phyloP scores from a whole-genome alignment of 2,329 filamentous ascomycete species.

The Ophiostoma ips region DNA sequence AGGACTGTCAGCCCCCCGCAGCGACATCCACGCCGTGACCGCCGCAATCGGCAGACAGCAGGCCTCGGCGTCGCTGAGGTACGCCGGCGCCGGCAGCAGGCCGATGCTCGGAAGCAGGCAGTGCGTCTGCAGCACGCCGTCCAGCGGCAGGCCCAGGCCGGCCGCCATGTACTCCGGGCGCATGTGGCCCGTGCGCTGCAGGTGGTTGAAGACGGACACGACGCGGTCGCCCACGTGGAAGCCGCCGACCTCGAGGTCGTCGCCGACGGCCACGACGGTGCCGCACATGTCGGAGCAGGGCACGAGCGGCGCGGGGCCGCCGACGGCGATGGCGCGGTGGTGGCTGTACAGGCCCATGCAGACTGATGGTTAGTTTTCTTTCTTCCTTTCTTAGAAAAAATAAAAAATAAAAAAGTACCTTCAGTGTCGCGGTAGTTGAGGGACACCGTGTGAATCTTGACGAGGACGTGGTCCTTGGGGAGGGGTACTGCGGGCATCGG shows the following conservation, averaged over 20 bases:
- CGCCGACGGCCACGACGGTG: constrained; percentile 36
- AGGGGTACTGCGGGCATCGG: constrained; percentile 31
- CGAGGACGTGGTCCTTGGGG: constrained; percentile 34
- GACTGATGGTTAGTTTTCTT: constrained; percentile 29
- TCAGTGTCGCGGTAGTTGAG: constrained; percentile 39
- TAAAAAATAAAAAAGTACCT: constrained; percentile 18
- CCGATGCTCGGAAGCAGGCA: constrained; percentile 43
- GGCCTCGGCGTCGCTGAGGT: constrained; percentile 46
- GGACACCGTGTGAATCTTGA: constrained; percentile 33
- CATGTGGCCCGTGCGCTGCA: constrained; percentile 44
- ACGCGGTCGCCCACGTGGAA: constrained; percentile 51
- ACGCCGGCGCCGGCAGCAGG: constrained; percentile 40
- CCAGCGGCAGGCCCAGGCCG: constrained; percentile 46
- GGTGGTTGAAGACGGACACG: constrained; percentile 48
- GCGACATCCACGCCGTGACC: constrained; percentile 51
- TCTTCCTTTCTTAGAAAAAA: too few species aligned
- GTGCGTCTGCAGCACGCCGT: constrained; percentile 44
- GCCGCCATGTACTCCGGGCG: constrained; percentile 37
- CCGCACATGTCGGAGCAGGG: constrained; percentile 62
- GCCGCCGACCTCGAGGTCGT: constrained; percentile 17
- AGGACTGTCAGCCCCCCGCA: too few species aligned
- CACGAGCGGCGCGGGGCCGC: constrained; percentile 31
- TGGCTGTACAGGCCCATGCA: constrained; percentile 53
- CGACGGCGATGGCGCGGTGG: constrained; percentile 36
- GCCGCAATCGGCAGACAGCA: constrained; percentile 45